A percentile compares a stretch with the other conserved stretches of the same genome.
These are phyloP conservation scores for Claviceps maximensis DNA, from an alignment of 2,329 filamentous ascomycete genomes.

Conservation along the genomic window DNA sequence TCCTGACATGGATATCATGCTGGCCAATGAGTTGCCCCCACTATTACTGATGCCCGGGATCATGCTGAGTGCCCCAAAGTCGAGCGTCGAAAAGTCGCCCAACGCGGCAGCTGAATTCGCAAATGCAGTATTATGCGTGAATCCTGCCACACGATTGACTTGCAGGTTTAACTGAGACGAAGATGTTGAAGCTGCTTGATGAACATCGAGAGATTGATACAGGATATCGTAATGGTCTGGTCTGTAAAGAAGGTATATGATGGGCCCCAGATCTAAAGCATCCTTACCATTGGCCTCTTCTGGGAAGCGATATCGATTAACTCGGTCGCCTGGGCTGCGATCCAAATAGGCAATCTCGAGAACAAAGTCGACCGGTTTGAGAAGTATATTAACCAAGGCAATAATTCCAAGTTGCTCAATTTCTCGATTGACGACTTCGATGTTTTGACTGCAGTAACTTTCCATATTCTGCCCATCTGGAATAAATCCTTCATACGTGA, in stretches of 20 bases:
- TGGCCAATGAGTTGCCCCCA: constrained; percentile 7
- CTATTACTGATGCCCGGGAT: constrained; percentile 30
- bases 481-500: constrained; percentile 61
- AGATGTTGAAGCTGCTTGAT: constrained; percentile 14
- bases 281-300: constrained; percentile 36
- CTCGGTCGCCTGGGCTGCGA: constrained; percentile 62
- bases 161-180: constrained; percentile 23
- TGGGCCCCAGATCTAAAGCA: constrained; percentile 29
- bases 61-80: constrained; percentile 31
- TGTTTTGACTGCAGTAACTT: constrained; percentile 53
- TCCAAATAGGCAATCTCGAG: constrained; percentile 89
- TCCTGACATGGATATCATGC: constrained; percentile 22
- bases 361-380: constrained; percentile 65
- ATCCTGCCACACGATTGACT: constrained; percentile 37
- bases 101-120: constrained; percentile 26
- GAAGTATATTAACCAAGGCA: constrained; percentile 62
- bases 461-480: constrained; percentile 43
- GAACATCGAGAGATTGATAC: constrained; percentile 44
- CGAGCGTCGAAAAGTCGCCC: constrained; percentile 27
- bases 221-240: constrained; percentile 90
- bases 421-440: constrained; percentile 67
- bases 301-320: constrained; percentile 57
- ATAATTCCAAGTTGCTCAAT: constrained; percentile 84
- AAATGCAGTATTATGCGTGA: constrained; percentile 33
- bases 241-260: constrained; percentile 48